These are phyloP conservation scores for Paragyromitra xinjiangensis DNA, from an alignment of 495 filamentous ascomycete genomes.

Conservation along the genomic window DNA sequence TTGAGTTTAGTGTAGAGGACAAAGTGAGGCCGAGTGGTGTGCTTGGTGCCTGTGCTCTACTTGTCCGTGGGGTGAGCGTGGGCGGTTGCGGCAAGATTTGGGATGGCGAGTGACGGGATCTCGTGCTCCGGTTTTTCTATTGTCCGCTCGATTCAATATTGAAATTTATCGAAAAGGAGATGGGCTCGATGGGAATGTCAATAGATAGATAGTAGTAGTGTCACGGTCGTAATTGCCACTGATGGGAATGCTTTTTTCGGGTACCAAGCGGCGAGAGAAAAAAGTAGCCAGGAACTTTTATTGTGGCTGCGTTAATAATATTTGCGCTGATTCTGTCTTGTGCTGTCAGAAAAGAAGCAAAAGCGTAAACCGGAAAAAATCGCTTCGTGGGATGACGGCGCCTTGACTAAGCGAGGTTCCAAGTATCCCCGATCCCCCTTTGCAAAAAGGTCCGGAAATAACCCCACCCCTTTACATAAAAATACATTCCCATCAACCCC, in stretches of 20 bases:
- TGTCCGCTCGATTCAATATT: background rate
- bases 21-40: constrained; percentile 4
- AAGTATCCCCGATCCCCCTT: constrained; percentile 8
- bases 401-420: constrained; percentile 35
- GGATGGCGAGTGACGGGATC: constrained; percentile 27
- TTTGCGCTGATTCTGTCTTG: constrained; percentile 35
- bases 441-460: background rate
- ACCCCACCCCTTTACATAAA: constrained; percentile 12
- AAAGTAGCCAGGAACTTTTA: constrained; percentile 12
- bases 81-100: constrained; percentile 19
- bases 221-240: background rate
- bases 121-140: constrained; percentile 22
- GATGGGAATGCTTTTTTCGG: constrained; percentile 13
- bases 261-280: background rate
- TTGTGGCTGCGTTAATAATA: constrained; percentile 17
- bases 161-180: constrained; percentile 19
- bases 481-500: constrained; percentile 14
- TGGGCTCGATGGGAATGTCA: background rate
- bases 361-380: constrained; percentile 38
- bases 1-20: constrained; percentile 3
- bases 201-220: background rate
- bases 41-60: background rate
- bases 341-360: constrained; percentile 17
- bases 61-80: background rate
- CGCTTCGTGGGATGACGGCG: constrained; percentile 35